Base-by-base conservation (phyloP, 2,329 filamentous ascomycete genomes). In the Alternaria infectoria region DNA sequence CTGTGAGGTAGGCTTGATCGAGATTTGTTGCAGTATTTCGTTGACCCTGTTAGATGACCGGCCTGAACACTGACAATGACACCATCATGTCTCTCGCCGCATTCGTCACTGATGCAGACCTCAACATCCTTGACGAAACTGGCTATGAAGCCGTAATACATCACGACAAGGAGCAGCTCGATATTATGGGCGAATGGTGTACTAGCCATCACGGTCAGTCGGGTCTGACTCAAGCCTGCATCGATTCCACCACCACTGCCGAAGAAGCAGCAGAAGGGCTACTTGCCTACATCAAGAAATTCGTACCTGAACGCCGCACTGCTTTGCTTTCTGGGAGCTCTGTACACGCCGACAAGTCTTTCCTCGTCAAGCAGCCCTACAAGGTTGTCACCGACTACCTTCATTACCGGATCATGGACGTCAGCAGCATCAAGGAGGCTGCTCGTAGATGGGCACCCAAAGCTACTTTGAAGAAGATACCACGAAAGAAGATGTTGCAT, bases 71-170 rank as follows among this genome's bases (percentile, higher is more conserved):
- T 2, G 87, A 91, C 62, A 88, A 84, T 30, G 95, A 98, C 76
- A 89, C 90, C 59, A 96, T 98, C 74, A 89, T 98, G 75, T 93
- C 97, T 74, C 91, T 98, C 61, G 95, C 91, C 80, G 97, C 94
- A 82, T 91, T 96, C 80, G 88, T 99, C 77, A 99, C 96, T 8
- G 91, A 94, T 70, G 87, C 89, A 57, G 84, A 93, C 65, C 87
- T 99, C 19, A 87, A 92, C 61, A 79, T 96, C 32, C 81, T 97
- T 25, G 93, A 97, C 64, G 83, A 89, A 23, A 79, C 85, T 30
- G 95, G 95, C 69, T 97, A 91, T 85, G 92, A 96, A 74, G 87
- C 87, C 26, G 85, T 95, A 49, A 87, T 99, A 61, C 90, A 95
- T 77, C 92, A 92, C 72, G 84, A 89, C 1, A 84, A 89, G 73